Evolutionary conservation across 306 rosid genomes (phyloP), one percentile per base, ranked within the genome.

Genomic region (Coriaria nepalensis): DNA sequence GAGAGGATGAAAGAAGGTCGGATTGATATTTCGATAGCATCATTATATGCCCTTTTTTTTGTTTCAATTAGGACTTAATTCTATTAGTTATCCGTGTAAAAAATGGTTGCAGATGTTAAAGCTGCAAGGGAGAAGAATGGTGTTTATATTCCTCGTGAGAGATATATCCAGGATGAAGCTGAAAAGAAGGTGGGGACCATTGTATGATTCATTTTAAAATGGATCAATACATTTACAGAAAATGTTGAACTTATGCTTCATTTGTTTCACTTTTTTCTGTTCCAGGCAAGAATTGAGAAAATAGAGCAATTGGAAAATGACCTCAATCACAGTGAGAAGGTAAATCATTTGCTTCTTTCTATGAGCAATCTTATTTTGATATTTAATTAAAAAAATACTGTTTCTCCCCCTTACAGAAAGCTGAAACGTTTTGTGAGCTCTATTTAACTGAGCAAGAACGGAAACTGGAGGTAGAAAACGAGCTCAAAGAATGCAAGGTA

Each of bases 41-140:
- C 33, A 33, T 40, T 49, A 5, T 7, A 45, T 40, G 44, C 43
- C 45, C 36, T 43, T 65, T 38, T 57, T 43, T 65, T 38, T 57
- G 57, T 34, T 11, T 35, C 15, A 57, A 45, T 34, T 20, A 50
- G 53, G 45, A 13, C 40, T 42, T 12, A 40, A 45, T 51, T 57
- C 40, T 53, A 33, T 41, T 47, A 14, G 52, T 51, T 37, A 47
- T 39, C 34, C 11, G 20, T 55, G 42, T 37, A n/a, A 37, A 53
- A 53, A 53, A 47, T 40, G 34, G 58, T 54, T 64, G 68, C 73
- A 90, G 98, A 90, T 56, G 72, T 90, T 45, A 80, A 82, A 50
- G 95, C 98, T 38, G 98, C 98, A 53, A 76, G 98, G 75, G 98
- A 90, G 52, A 90, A 70, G 77, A 90, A 81, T 64, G 98, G 98